Base-by-base conservation (phyloP, 306 rosid genomes). In the Castanea sativa region DNA sequence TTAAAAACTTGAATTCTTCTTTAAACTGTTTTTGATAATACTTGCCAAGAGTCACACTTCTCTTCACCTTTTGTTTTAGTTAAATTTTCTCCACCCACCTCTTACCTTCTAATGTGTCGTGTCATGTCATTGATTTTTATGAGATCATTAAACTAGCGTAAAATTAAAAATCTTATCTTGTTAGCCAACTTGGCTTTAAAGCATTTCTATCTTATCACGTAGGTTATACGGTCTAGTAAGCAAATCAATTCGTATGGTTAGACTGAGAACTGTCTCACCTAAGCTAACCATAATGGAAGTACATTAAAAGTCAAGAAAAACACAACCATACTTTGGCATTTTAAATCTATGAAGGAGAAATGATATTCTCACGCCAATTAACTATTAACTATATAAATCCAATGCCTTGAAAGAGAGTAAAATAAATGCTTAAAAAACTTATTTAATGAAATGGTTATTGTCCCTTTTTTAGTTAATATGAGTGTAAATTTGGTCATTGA, bases 101-200 rank as follows among this genome's bases (percentile, higher is more conserved):
- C 30, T 23, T 59, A 23, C 5, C 65, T 20, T 12, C n/a, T 4
- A 63, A 27, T 2, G 12, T 60, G 33, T 23, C 33, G 25, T 25
- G 33, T 41, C 45, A 41, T 41, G 27, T 60, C 19, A 60, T 60
- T 12, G 19, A 21, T 13, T 23, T 49, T 49, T 49, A 13, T 49
- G 53, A 49, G 53, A 49, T 49, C 53, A 12, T 12, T 13, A 49
- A 49, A 49, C 53, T 13, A 49, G 53, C 10, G 16, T 13, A 13
- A 49, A 43, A 21, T n/a, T 23, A 51, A 18, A 61, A 74, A 59
- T 61, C 79, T 61, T 77, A 64, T 80, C 70, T 38, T 45, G 64
- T 71, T 2, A 64, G 71, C 60, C 81, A 77, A 74, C 82, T 86
- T 80, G 60, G 73, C 79, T 75, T 69, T 32, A 81, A 83, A 80